Conservation (phyloP, 164 flowering plant species). For the Aristolochia californica region DNA sequence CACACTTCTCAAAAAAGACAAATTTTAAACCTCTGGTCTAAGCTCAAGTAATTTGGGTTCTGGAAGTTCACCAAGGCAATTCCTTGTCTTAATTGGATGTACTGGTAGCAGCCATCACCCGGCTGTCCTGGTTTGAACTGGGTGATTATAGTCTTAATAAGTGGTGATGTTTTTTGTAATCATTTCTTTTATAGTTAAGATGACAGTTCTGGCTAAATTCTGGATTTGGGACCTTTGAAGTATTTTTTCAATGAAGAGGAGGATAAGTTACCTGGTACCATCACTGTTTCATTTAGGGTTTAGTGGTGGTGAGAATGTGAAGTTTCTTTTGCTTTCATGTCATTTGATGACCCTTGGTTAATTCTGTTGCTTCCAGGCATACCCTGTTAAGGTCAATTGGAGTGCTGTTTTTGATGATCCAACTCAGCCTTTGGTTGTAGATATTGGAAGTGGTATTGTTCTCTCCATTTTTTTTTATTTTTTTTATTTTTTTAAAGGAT, state of each 20-base stretch:
- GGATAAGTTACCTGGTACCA: background rate
- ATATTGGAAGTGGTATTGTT: constrained; percentile 79
- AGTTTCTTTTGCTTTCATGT: background rate
- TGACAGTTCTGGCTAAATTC: background rate
- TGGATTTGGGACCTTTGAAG: background rate
- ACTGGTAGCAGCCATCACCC: no score
- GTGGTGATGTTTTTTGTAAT: no score
- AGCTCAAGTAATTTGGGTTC: no score
- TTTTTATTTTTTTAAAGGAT: background rate
- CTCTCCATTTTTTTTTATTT: background rate
- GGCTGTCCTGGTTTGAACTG: no score
- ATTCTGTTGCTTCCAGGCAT: constrained; percentile 47
- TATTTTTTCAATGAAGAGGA: background rate
- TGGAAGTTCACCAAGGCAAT: no score
- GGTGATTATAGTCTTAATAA: no score
- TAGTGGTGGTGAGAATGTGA: constrained; percentile 3
- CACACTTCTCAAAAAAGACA: no score
- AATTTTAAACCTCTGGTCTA: no score
- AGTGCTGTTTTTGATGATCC: constrained; percentile 38
- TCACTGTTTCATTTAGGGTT: background rate
- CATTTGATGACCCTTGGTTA: constrained; percentile 1
- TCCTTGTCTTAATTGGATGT: no score
- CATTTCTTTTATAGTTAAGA: no score
- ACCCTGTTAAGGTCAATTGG: constrained; percentile 65
- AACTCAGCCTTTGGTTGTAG: constrained; percentile 62